Conservation (phyloP, 148 eudicot genomes). For the Gaultheria prostrata region DNA sequence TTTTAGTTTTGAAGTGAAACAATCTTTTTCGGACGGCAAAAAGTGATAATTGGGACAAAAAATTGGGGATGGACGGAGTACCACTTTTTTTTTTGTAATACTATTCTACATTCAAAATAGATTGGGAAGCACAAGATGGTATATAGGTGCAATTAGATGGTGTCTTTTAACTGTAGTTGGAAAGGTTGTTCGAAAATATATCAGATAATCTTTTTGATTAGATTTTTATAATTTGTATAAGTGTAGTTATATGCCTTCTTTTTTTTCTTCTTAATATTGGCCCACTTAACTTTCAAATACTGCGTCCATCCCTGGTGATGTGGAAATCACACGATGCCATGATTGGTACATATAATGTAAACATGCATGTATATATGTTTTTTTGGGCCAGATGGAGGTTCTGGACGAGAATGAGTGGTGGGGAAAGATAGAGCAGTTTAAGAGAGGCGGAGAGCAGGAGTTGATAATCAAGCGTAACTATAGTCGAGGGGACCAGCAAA, state of each 20-base stretch:
- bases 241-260: not conserved
- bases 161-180: not conserved
- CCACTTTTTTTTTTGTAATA: not conserved
- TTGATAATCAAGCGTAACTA: slow-evolving; percentile 63
- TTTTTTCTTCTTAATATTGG: not conserved
- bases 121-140: not conserved
- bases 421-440: slow-evolving; percentile 68
- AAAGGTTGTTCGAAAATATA: not conserved
- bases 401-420: slow-evolving; percentile 82
- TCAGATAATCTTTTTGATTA: not conserved
- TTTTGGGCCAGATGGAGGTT: slow-evolving; percentile 53
- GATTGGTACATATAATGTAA: not conserved
- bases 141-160: not conserved
- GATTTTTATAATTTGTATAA: not conserved
- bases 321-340: too few relatives aligned
- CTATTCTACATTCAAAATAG: not conserved
- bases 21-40: too few relatives aligned
- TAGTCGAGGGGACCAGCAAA: slow-evolving; percentile 69
- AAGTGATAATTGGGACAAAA: too few relatives aligned
- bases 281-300: not conserved
- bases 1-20: too few relatives aligned
- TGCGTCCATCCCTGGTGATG: not conserved
- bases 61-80: too few relatives aligned
- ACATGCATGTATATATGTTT: not conserved
- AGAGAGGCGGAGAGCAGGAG: slow-evolving; percentile 73